phyloP scores from a whole-genome alignment of 176 grass and related monocot species.

The Oryza officinalis region DNA sequence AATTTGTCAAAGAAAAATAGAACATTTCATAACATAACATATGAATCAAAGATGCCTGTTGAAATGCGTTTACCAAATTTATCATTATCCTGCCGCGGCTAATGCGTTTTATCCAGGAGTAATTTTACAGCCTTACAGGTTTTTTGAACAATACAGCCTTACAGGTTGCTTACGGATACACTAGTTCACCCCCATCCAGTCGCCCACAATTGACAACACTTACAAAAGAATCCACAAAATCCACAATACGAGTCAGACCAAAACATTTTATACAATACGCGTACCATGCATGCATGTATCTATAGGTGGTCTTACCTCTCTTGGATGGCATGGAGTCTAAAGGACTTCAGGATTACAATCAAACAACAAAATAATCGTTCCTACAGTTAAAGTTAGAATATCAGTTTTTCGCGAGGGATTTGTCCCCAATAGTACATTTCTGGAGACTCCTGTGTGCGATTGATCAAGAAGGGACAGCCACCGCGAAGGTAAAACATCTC shows the following conservation, averaged over 20 bases:
- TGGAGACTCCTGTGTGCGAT: background rate
- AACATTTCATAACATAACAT: background rate
- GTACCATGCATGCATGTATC: background rate
- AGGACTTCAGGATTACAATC: background rate
- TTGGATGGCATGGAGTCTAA: background rate
- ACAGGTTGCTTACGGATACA: no score
- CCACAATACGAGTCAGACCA: background rate
- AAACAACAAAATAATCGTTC: background rate
- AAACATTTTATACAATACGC: background rate
- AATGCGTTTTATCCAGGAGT: no score
- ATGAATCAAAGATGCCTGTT: background rate
- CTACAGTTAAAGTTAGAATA: background rate
- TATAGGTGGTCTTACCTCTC: background rate
- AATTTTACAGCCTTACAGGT: no score
- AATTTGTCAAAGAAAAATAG: background rate
- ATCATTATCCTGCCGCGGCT: background rate
- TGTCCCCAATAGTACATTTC: background rate
- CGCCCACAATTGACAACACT: no score
- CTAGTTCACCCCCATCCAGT: no score
- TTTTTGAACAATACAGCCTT: no score
- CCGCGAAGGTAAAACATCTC: background rate
- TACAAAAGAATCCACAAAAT: no score
- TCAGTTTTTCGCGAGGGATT: background rate
- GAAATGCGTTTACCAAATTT: background rate
- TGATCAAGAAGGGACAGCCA: background rate